phyloP scores from a whole-genome alignment of 441 rosid species.

The Erodium moschatum region DNA sequence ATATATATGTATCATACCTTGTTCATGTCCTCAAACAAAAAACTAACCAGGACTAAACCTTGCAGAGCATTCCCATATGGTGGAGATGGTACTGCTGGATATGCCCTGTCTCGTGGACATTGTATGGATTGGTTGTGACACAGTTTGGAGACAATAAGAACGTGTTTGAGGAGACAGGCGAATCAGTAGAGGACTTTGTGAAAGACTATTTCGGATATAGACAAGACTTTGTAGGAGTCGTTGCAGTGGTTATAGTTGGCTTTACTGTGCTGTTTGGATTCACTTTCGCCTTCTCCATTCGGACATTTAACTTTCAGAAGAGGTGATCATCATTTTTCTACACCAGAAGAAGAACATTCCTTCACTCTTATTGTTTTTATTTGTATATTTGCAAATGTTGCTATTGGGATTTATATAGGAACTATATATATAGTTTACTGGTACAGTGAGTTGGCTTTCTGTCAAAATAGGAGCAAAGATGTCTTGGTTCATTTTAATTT shows the following conservation, averaged over 20 bases:
- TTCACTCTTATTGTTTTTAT: no score
- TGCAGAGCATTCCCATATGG: constrained; percentile 49
- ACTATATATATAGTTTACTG: not conserved
- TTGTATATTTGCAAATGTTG: not conserved
- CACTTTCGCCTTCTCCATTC: constrained; percentile 62
- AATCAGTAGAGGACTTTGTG: not conserved
- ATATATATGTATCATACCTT: not conserved
- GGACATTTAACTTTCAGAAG: constrained; percentile 34
- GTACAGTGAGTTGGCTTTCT: not conserved
- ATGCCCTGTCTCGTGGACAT: constrained; percentile 50
- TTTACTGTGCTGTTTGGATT: constrained; percentile 43
- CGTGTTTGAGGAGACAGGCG: constrained; percentile 21
- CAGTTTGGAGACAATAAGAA: constrained; percentile 60
- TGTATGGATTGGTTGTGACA: constrained; percentile 61
- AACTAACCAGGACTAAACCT: constrained; percentile 15
- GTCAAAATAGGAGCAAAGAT: not conserved
- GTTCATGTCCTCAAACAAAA: not conserved
- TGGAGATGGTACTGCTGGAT: constrained; percentile 59
- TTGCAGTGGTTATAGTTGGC: not conserved
- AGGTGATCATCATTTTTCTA: not conserved
- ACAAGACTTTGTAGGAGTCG: constrained; percentile 45
- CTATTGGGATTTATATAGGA: not conserved
- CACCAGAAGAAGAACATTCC: not conserved
- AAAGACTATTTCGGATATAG: constrained; percentile 15
- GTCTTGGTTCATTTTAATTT: not conserved